Percentiles rank a stretch among this genome's conserved stretches.
Conservation (phyloP, 129 eudicot species). For the Lonicera japonica region DNA sequence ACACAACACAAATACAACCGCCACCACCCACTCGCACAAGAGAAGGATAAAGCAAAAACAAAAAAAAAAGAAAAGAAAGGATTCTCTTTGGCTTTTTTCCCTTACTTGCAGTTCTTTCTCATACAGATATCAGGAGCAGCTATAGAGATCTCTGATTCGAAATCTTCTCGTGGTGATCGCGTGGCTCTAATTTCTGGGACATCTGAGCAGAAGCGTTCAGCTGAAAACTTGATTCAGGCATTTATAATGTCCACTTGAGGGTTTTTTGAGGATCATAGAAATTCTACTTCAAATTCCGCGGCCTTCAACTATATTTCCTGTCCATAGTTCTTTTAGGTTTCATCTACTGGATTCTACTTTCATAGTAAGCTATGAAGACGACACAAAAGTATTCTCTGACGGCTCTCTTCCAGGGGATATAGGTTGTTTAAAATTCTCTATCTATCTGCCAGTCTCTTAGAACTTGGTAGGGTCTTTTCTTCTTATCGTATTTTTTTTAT, state of each 20-base stretch:
- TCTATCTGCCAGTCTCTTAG: slow-evolving; percentile 33
- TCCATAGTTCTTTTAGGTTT: slow-evolving; percentile 35
- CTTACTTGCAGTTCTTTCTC: slow-evolving; percentile 15
- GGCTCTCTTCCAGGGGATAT: too few species aligned
- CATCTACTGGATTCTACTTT: slow-evolving; percentile 15
- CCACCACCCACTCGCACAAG: too few species aligned
- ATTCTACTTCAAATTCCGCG: not conserved
- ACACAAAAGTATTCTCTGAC: too few species aligned
- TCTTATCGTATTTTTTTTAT: slow-evolving; percentile 27
- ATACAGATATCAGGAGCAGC: slow-evolving; percentile 84
- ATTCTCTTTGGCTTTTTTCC: not conserved
- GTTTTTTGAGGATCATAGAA: slow-evolving; percentile 2
- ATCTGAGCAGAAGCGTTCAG: slow-evolving; percentile 87
- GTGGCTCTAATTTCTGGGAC: slow-evolving; percentile 89
- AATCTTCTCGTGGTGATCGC: slow-evolving; percentile 83
- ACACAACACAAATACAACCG: too few species aligned
- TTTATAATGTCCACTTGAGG: slow-evolving; percentile 78
- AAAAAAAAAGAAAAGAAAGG: not conserved
- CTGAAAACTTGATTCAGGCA: slow-evolving; percentile 95
- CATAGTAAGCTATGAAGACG: too few species aligned
- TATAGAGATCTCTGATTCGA: slow-evolving; percentile 79
- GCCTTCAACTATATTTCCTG: slow-evolving; percentile 8
- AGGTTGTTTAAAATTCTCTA: too few species aligned
- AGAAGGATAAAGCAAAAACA: too few species aligned
- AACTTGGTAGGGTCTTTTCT: slow-evolving; percentile 38